Evolutionary conservation across 805 yeast species (phyloP), one percentile per base, ranked within the genome.

Genomic region (Candida xiaguanensis): DNA sequence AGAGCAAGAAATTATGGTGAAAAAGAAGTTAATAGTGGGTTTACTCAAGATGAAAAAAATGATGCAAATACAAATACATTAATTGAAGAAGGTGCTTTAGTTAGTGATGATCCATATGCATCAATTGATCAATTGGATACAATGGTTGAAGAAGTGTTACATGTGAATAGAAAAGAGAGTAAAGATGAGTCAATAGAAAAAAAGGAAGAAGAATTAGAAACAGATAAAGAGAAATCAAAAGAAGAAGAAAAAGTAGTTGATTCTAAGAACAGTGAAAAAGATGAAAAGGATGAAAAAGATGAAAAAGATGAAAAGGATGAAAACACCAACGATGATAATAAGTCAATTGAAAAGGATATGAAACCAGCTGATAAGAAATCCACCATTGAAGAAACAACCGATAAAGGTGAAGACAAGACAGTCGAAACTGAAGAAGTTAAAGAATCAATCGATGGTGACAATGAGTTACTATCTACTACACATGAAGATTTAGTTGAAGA

Each of bases 81-180:
- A 46, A 72, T 65, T 25, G 59, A 68, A 39, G 84, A 76, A 49
- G 85, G 85, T 33, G 85, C 79, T 0, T 60, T 79, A 41, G 58
- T 73, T 23, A 57, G 60, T 30, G 80, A 72, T 44, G 80, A 76
- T 35, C 72, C 73, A 1, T 74, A 68, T 45, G 62, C 68, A 5
- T 72, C 67, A 36, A 66, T 73, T 44, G 68, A 69, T 25, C 70
- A 67, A 38, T 65, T 75, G 39, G 80, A 76, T 47, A 68, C 63
- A 32, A 75, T 77, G 52, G 68, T 74, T 35, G 66, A 67, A 39
- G 63, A 60, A 31, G 77, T 75, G n/a, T 61, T 74, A 50, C 63
- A 38, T 27, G 44, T 30, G 11, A 25, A 25, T 27, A 23, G 13
- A 9, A 18, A 19, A 7, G 20, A 12, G 24, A 20, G 9, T 9